Evolutionary conservation across 441 rosid species (phyloP), one percentile per base, ranked within the genome.

Genomic region (Pelargonium cotyledonis): DNA sequence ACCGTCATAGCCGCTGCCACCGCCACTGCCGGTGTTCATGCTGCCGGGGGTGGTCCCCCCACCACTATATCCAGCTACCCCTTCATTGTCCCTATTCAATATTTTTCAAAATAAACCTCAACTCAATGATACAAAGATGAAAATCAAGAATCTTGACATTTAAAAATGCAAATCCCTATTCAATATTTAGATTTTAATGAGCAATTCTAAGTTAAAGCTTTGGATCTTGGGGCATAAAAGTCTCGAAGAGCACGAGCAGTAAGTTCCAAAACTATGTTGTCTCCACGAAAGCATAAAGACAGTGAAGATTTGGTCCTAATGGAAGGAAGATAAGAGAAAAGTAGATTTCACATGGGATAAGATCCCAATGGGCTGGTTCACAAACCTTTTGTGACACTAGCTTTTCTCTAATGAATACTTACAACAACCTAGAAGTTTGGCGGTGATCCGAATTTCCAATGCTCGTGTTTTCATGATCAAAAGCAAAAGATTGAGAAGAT

Each of bases 41-140:
- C 57, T 49, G 57, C 15, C 57, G 5, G 16, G n/a, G 57, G 6
- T 49, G 15, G 16, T 14, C 15, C 57, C 57, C 0, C 57, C 57
- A 49, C 57, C 57, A 49, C 57, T 49, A 49, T 49, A 49, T 14
- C 57, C 57, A 5, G 57, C 57, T 12, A 49, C 57, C 57, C 57
- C 57, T 12, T 49, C 16, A 16, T n/a, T 14, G 57, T 49, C 57
- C 57, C 57, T 49, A n/a, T 49, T 49, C 57, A 14, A 49, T 49
- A 49, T 49, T 49, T 49, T 16, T 12, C 6, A 49, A 14, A 49
- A 49, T 5, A 49, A 49, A 49, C n/a, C 1, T 29, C 35, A 29
- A 49, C 15, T 14, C 15, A 12, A 14, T 5, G 5, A 49, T 49
- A 49, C 57, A 49, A n/a, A 12, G 6, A 15, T 12, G 15, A 5